Conservation (phyloP, 2,329 filamentous ascomycete genomes). For the Alternaria brassicicola region DNA sequence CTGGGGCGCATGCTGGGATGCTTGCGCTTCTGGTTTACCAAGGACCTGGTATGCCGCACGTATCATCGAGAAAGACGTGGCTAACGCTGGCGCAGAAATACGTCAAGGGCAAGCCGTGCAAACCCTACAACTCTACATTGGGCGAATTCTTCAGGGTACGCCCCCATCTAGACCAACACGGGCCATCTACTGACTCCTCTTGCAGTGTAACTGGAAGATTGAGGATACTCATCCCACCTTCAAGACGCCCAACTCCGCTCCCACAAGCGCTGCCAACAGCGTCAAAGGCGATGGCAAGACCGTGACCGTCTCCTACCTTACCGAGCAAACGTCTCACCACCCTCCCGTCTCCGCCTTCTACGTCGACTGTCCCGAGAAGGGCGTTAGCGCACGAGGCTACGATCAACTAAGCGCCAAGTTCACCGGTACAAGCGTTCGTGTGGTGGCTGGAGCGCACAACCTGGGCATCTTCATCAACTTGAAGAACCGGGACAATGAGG, state of each 20-base stretch:
- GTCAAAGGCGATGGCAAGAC: constrained; percentile 53
- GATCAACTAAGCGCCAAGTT: constrained; percentile 98
- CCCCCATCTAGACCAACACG: not conserved
- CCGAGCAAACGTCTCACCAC: constrained; percentile 97
- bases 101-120: constrained; percentile 97
- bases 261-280: constrained; percentile 45
- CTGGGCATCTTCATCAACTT: constrained; percentile 93
- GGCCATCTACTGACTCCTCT: constrained; percentile 22
- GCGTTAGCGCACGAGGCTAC: constrained; percentile 84
- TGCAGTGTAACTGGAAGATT: constrained; percentile 91
- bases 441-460: constrained; percentile 90
- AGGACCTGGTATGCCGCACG: constrained; percentile 71
- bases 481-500: constrained; percentile 79
- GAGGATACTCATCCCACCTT: constrained; percentile 74
- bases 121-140: constrained; percentile 96
- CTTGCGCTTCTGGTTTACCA: constrained; percentile 97
- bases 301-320: constrained; percentile 88
- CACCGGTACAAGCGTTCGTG: constrained; percentile 91
- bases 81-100: constrained; percentile 71
- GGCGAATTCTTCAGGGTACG: constrained; percentile 95
- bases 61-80: constrained; percentile 10
- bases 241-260: constrained; percentile 51
- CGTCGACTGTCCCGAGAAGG: constrained; percentile 89
- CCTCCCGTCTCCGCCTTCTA: constrained; percentile 96
- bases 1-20: constrained; percentile 95